Evolutionary conservation across 257 asterid genomes (phyloP).

Genomic region (Schizonepeta tenuifolia): DNA sequence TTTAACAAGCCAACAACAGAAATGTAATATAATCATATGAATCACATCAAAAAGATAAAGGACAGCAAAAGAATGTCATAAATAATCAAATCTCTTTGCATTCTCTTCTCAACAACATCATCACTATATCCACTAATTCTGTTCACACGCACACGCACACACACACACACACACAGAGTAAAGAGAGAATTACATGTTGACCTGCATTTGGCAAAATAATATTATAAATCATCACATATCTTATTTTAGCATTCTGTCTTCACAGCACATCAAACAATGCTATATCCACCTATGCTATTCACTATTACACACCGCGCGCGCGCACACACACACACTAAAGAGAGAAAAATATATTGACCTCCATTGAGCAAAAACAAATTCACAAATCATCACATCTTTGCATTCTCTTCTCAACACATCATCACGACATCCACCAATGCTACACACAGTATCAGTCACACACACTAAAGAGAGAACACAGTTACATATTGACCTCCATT

Average conservation of each 20-base stretch:
- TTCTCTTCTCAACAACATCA: background rate
- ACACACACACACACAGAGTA: background rate
- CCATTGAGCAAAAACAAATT: background rate
- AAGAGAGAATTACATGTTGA: background rate
- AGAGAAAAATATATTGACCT: no score
- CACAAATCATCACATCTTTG: background rate
- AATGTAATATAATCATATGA: background rate
- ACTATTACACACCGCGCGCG: background rate
- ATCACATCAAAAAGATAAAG: background rate
- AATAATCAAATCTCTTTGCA: background rate
- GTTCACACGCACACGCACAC: background rate
- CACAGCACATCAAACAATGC: background rate
- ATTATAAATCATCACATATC: background rate
- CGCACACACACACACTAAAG: background rate
- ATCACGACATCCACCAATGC: background rate
- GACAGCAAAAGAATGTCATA: background rate
- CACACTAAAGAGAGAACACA: background rate
- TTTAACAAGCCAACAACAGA: background rate
- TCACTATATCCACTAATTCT: background rate
- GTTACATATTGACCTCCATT: background rate
- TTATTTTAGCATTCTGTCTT: background rate
- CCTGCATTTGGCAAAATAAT: background rate
- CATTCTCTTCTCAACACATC: background rate
- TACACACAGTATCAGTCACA: background rate
- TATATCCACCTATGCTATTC: background rate